These are phyloP conservation scores for Penicillium fimorum DNA, from an alignment of 495 filamentous ascomycete genomes.

Conservation along the genomic window DNA sequence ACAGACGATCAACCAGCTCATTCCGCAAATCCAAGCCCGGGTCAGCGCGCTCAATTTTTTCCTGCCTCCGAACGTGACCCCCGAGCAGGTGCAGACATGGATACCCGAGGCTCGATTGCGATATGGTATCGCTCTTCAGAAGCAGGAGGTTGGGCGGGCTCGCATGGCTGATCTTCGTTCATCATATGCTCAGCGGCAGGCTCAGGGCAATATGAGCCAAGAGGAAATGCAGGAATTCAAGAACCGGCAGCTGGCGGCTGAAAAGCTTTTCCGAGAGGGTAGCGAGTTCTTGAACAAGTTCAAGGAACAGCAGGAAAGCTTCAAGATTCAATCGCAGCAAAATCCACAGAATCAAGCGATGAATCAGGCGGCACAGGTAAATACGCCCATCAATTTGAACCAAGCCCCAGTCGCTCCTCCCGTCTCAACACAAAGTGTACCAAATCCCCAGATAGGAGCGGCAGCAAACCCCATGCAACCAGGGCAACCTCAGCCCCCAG, in stretches of 20 bases:
- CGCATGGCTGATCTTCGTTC: slow-evolving; percentile 39
- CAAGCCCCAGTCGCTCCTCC: slow-evolving; percentile 17
- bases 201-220: slow-evolving; percentile 36
- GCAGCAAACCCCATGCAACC: slow-evolving; percentile 30
- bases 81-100: slow-evolving; percentile 49
- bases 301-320: slow-evolving; percentile 47
- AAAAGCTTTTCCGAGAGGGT: slow-evolving; percentile 47
- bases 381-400: slow-evolving; percentile 11
- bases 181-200: slow-evolving; percentile 39
- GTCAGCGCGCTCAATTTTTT: slow-evolving; percentile 47
- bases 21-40: slow-evolving; percentile 46
- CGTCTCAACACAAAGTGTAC: slow-evolving; percentile 20
- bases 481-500: slow-evolving; percentile 42
- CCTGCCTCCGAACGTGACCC: slow-evolving; percentile 47
- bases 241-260: slow-evolving; percentile 41
- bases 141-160: slow-evolving; percentile 48
- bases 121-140: slow-evolving; percentile 54
- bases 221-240: slow-evolving; percentile 48
- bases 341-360: slow-evolving; percentile 28
- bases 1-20: slow-evolving; percentile 39
- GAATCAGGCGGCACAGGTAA: slow-evolving; percentile 25
- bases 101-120: slow-evolving; percentile 51
- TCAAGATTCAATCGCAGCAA: slow-evolving; percentile 44
- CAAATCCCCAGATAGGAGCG: slow-evolving; percentile 24
- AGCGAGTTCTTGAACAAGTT: slow-evolving; percentile 49